Evolutionary conservation across 2,329 filamentous ascomycete genomes (phyloP).

Genomic region (Venturia asperata): DNA sequence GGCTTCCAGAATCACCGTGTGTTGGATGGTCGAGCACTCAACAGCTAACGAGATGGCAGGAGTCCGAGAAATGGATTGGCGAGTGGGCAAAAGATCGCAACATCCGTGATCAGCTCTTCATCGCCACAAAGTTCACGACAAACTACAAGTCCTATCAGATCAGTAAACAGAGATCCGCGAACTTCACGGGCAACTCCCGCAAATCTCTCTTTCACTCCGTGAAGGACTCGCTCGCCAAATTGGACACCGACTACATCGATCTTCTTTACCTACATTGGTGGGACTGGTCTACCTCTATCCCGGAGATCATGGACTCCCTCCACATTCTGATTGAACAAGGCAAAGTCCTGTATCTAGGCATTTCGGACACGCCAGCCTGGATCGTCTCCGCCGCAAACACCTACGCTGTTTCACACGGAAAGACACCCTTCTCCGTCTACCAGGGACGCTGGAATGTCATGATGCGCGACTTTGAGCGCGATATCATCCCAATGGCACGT

Average conservation of each 20-base stretch:
- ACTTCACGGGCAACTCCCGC: slow-evolving; percentile 40
- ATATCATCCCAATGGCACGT: slow-evolving; percentile 33
- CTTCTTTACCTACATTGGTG: slow-evolving; percentile 35
- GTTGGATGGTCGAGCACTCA: too few species aligned
- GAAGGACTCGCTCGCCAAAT: slow-evolving; percentile 39
- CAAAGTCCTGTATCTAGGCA: slow-evolving; percentile 61
- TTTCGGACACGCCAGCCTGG: slow-evolving; percentile 65
- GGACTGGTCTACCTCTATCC: slow-evolving; percentile 59
- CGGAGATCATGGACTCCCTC: slow-evolving; percentile 62
- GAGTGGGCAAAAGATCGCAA: slow-evolving; percentile 37
- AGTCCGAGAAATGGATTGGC: slow-evolving; percentile 39
- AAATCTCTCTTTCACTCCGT: slow-evolving; percentile 39
- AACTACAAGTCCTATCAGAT: slow-evolving; percentile 16
- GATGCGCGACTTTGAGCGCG: slow-evolving; percentile 32
- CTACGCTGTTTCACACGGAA: slow-evolving; percentile 29
- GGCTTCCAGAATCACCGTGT: too few species aligned
- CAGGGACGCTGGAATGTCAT: slow-evolving; percentile 31
- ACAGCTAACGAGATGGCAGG: slow-evolving; percentile 20
- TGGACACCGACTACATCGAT: slow-evolving; percentile 42
- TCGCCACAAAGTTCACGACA: slow-evolving; percentile 37
- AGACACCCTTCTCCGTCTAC: slow-evolving; percentile 29
- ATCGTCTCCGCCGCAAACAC: slow-evolving; percentile 47
- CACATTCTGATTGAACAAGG: slow-evolving; percentile 53
- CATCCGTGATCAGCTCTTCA: slow-evolving; percentile 36
- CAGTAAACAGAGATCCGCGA: slow-evolving; percentile 26